Conservation (phyloP, 2,329 filamentous ascomycete genomes). For the Fonsecaea pedrosoi region DNA sequence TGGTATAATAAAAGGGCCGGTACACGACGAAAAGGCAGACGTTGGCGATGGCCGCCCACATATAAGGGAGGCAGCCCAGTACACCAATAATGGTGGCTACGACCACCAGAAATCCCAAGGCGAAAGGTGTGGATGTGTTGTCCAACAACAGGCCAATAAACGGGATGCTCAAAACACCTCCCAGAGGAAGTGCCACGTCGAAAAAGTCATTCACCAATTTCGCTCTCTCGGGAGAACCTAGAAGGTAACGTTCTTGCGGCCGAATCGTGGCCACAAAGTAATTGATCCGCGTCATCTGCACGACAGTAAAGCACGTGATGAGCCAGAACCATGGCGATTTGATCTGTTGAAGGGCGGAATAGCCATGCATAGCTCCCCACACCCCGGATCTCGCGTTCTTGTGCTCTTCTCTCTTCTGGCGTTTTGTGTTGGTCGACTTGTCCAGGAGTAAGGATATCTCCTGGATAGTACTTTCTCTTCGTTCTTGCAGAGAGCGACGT, state of each 20-base stretch:
- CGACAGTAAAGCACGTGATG: constrained; percentile 78
- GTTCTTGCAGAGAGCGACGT: constrained; percentile 54
- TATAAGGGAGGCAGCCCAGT: constrained; percentile 73
- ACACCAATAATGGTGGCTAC: constrained; percentile 77
- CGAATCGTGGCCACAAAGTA: constrained; percentile 90
- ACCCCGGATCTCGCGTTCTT: constrained; percentile 75
- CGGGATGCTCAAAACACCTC: constrained; percentile 82
- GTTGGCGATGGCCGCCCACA: constrained; percentile 74
- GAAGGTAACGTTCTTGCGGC: constrained; percentile 78
- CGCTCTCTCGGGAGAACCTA: constrained; percentile 67
- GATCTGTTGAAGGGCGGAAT: constrained; percentile 75
- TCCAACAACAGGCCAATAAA: constrained; percentile 85
- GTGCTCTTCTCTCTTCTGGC: constrained; percentile 65
- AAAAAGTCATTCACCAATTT: constrained; percentile 81
- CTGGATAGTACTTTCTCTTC: constrained; percentile 67
- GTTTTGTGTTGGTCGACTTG: constrained; percentile 66
- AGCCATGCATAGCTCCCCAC: constrained; percentile 83
- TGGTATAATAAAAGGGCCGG: constrained; percentile 41
- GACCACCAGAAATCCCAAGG: constrained; percentile 72
- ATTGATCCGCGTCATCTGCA: constrained; percentile 84
- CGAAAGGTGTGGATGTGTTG: constrained; percentile 72
- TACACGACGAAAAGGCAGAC: constrained; percentile 68
- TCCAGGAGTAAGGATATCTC: constrained; percentile 79
- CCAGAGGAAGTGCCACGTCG: constrained; percentile 81
- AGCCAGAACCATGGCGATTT: constrained; percentile 82